phyloP scores from a whole-genome alignment of 352 stramenopile species.

The Phytophthora ramorum region DNA sequence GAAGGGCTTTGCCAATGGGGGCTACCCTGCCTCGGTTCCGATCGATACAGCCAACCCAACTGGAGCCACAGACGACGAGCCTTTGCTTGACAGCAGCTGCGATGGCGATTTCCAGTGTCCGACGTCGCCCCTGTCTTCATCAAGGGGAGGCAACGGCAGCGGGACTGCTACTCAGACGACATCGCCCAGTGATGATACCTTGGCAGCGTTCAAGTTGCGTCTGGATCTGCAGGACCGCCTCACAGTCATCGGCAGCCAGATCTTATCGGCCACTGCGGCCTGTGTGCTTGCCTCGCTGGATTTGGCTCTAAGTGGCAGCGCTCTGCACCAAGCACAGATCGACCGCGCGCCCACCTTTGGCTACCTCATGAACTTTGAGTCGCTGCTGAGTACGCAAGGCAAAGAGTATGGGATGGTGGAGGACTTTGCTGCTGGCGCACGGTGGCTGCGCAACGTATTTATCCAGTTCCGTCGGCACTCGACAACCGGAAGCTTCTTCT shows the following conservation, averaged over 20 bases:
- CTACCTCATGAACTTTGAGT: conserved; percentile 86
- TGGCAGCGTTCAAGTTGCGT: conserved; percentile 66
- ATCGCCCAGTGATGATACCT: conserved; percentile 43
- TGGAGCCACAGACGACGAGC: conserved; percentile 41
- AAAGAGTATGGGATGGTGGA: conserved; percentile 97
- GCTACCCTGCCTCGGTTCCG: conserved; percentile 43
- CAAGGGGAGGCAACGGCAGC: conserved; percentile 7
- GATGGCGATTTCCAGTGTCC: conserved; percentile 29
- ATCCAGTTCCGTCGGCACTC: conserved; percentile 72
- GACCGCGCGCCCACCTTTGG: conserved; percentile 61
- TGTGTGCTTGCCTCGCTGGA: conserved; percentile 76
- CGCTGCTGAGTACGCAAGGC: conserved; percentile 90
- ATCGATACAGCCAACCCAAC: conserved; percentile 34
- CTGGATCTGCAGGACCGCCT: conserved; percentile 77
- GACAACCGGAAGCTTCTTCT: conserved; percentile 55
- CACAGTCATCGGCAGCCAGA: conserved; percentile 77
- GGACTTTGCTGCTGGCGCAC: conserved; percentile 84
- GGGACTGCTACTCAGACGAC: conserved; percentile 18
- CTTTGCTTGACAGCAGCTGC: conserved; percentile 31
- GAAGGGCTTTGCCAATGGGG: conserved; percentile 80
- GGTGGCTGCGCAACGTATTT: conserved; percentile 85
- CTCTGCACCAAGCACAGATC: conserved; percentile 64
- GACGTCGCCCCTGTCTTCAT: conserved; percentile 44
- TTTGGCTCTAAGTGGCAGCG: conserved; percentile 62
- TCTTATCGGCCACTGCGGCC: conserved; percentile 72